A percentile compares a stretch with the other conserved stretches of the same genome.
These are phyloP conservation scores for Ophiostoma quercus DNA, from an alignment of 2,329 filamentous ascomycete genomes.

Conservation along the genomic window DNA sequence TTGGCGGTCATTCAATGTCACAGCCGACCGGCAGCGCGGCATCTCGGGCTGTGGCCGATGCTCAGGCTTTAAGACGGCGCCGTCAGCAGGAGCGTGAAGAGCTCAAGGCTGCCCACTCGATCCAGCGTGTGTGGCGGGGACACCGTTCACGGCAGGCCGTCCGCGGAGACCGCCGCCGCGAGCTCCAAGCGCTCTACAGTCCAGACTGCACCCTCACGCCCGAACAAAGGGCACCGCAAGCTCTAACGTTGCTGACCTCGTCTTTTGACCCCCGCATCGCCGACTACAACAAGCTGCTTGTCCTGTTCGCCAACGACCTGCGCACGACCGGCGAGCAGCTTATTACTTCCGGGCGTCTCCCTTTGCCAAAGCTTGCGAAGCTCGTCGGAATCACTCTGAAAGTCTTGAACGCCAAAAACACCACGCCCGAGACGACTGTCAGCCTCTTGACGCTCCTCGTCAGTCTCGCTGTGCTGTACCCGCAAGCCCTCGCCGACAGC, in stretches of 20 bases:
- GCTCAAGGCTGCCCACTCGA: constrained; percentile 63
- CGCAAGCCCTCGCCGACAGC: constrained; percentile 25
- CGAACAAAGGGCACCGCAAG: constrained; percentile 37
- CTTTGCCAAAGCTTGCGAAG: constrained; percentile 33
- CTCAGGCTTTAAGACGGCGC: constrained; percentile 76
- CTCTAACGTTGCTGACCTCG: constrained; percentile 46
- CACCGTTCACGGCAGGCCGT: constrained; percentile 57
- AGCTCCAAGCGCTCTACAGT: constrained; percentile 59
- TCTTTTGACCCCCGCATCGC: constrained; percentile 43
- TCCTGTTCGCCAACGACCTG: constrained; percentile 43
- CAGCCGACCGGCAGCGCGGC: constrained; percentile 56
- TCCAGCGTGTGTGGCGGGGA: constrained; percentile 82
- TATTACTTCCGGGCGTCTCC: constrained; percentile 35
- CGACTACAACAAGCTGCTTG: constrained; percentile 48
- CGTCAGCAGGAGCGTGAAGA: constrained; percentile 77
- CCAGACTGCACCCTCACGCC: constrained; percentile 31
- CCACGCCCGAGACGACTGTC: neutral
- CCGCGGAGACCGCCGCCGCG: constrained; percentile 51
- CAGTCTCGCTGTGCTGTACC: constrained; percentile 24
- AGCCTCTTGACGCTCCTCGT: constrained; percentile 24
- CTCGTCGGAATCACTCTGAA: constrained; percentile 38
- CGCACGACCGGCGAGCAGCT: constrained; percentile 34
- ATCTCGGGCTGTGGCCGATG: constrained; percentile 74
- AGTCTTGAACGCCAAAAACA: neutral
- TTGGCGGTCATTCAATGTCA: constrained; percentile 58